Percentiles rank a stretch among this genome's conserved stretches.
Conservation (phyloP, 306 rosid species). For the Vicia sativa region DNA sequence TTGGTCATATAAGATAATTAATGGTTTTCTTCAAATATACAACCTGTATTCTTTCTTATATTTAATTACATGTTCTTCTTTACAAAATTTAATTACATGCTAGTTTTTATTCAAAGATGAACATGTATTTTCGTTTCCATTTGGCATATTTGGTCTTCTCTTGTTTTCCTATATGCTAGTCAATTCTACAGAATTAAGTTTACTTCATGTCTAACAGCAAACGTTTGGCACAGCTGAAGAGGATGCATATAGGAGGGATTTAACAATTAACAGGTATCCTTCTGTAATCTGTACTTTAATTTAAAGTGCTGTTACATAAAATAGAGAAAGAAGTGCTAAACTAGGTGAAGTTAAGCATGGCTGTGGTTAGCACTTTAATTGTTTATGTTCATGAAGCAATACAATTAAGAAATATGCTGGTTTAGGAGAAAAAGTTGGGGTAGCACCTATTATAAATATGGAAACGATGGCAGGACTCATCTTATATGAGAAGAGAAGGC, state of each 20-base stretch:
- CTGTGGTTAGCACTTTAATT: not conserved
- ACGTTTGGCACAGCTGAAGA: slow-evolving; percentile 83
- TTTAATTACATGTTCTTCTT: not conserved
- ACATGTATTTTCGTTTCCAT: slow-evolving; percentile 10
- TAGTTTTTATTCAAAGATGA: slow-evolving; percentile 23
- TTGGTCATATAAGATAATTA: slow-evolving; percentile 11
- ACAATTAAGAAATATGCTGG: slow-evolving; percentile 6
- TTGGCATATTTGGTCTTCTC: slow-evolving; percentile 30
- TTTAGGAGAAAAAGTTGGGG: not conserved
- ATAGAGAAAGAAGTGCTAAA: slow-evolving; percentile 13
- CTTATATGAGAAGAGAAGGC: not conserved
- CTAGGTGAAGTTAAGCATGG: not conserved
- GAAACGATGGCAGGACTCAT: not conserved
- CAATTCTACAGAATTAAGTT: slow-evolving; percentile 28
- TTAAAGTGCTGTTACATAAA: not conserved
- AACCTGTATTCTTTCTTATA: slow-evolving; percentile 16
- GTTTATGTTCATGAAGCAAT: slow-evolving; percentile 22
- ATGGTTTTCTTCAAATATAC: slow-evolving; percentile 17
- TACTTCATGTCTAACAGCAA: slow-evolving; percentile 61
- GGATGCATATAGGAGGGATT: slow-evolving; percentile 97
- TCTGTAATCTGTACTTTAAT: slow-evolving; percentile 27
- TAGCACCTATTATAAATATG: not conserved
- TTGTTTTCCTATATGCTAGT: slow-evolving; percentile 12
- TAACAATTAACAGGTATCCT: slow-evolving; percentile 85
- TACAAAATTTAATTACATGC: not conserved